Evolutionary conservation across 345 rosid genomes (phyloP), one percentile per base, ranked within the genome.

Genomic region (Fremontodendron californicum): DNA sequence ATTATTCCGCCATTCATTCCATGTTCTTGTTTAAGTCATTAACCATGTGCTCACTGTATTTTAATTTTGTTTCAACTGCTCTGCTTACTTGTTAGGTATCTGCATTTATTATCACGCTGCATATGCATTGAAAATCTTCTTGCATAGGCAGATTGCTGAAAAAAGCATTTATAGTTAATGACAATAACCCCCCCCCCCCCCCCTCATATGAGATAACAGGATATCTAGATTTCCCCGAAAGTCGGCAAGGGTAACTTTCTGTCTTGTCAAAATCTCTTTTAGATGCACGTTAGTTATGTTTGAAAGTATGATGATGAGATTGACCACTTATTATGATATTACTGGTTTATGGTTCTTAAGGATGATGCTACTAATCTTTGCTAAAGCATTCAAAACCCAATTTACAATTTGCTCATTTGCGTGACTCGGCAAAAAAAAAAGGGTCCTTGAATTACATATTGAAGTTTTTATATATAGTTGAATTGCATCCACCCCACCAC

Each of bases 31-130:
- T 57, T 52, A 16, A 9, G 15, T 61, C 62, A 8, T 31, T 33
- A 25, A 6, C 68, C 19, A 43, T 25, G n/a, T 51, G 18, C 18
- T 27, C 13, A 5, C 13, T 63, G 23, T 37, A n/a, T 42, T 52
- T 60, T 27, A 19, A n/a, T 42, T 52, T 60, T 27, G 27, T 29
- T 33, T 66, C 15, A 69, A 18, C 21, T 43, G 62, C 68, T 15
- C 35, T 37, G 21, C 37, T 55, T 70, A 31, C 73, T 27, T 73
- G 72, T n/a, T 46, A 61, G 72, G 42, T 71, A 61, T 58, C 37
- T 29, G 37, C 4, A 27, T 27, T 35, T 60, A 27, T 27, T 29
- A 27, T 60, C 37, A 29, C 0, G 18, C 63, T 58, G 35, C 25
- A 6, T 12, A 58, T 58, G 16, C 63, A 58, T 25, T 25, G 35